A percentile compares a stretch with the other conserved stretches of the same genome.
Evolutionary conservation across 257 asterid species (phyloP).

Genomic region (Penstemon eatonii): DNA sequence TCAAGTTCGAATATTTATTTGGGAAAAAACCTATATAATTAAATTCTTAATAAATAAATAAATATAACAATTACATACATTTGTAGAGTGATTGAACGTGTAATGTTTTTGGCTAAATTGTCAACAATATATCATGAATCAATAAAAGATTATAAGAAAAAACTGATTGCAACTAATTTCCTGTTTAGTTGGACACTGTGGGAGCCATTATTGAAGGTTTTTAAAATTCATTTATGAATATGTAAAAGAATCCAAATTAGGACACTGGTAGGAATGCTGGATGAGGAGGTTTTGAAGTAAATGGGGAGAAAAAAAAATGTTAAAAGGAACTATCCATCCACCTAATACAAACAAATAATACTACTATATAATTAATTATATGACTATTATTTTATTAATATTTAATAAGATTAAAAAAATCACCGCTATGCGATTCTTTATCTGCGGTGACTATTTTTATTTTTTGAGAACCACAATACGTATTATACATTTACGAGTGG

Average conservation of each 20-base stretch:
- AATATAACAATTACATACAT: too few relatives aligned
- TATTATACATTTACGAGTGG: too few relatives aligned
- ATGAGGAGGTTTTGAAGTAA: neutral
- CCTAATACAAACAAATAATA: conserved; percentile 37
- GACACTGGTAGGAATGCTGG: conserved; percentile 4
- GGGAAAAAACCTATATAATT: too few relatives aligned
- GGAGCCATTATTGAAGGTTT: neutral
- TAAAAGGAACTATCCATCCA: conserved; percentile 28
- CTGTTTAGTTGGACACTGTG: neutral
- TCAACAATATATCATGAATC: too few relatives aligned
- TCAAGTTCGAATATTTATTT: too few relatives aligned
- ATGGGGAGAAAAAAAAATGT: conserved; percentile 6
- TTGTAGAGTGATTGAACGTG: too few relatives aligned
- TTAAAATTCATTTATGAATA: neutral
- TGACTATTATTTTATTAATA: neutral
- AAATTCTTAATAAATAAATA: too few relatives aligned
- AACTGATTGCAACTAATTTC: too few relatives aligned
- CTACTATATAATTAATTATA: neutral
- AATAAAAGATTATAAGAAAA: too few relatives aligned
- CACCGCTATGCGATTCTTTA: neutral
- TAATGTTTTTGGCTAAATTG: too few relatives aligned
- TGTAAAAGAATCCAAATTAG: conserved; percentile 4
- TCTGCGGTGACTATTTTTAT: too few relatives aligned
- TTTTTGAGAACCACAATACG: too few relatives aligned
- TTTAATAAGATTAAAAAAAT: neutral